These are phyloP conservation scores for Mycena indigotica DNA, from an alignment of 768 basidiomycete genomes.

Conservation along the genomic window DNA sequence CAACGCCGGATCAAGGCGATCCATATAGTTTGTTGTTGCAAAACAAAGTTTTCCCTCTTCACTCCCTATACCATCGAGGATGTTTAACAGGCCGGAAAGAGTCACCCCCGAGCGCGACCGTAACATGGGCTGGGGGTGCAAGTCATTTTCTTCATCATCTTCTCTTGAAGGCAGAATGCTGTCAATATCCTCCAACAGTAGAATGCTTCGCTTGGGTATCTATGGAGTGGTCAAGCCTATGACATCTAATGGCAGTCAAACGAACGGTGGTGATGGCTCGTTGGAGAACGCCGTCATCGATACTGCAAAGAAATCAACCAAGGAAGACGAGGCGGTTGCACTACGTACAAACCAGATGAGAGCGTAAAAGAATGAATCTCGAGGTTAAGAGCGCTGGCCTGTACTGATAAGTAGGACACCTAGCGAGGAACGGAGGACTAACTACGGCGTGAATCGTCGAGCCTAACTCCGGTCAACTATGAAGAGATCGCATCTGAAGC, in stretches of 20 bases:
- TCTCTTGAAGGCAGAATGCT: conserved; percentile 46
- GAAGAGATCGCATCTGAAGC: neutral
- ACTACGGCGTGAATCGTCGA: conserved; percentile 11
- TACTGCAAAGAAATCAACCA: conserved; percentile 4
- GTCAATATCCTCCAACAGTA: conserved; percentile 43
- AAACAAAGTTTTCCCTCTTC: conserved; percentile 30
- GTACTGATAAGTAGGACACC: conserved; percentile 47
- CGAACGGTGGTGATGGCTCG: conserved; percentile 24
- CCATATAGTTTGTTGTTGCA: conserved; percentile 27
- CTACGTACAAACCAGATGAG: conserved; percentile 47
- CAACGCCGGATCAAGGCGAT: conserved; percentile 34
- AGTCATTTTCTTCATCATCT: conserved; percentile 40
- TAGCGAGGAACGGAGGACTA: conserved; percentile 35
- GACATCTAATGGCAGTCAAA: no score
- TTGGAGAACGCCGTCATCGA: conserved; percentile 35
- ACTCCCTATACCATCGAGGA: conserved; percentile 31
- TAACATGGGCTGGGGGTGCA: conserved; percentile 11
- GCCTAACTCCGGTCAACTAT: neutral
- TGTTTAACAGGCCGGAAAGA: conserved; percentile 29
- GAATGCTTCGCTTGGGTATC: conserved; percentile 25
- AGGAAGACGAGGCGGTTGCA: neutral
- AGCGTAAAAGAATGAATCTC: conserved; percentile 76
- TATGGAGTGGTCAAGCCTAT: no score
- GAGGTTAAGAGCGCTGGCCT: conserved; percentile 68
- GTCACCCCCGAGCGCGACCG: conserved; percentile 28